Evolutionary conservation across 306 rosid species (phyloP).

Genomic region (Cucurbita pepo): DNA sequence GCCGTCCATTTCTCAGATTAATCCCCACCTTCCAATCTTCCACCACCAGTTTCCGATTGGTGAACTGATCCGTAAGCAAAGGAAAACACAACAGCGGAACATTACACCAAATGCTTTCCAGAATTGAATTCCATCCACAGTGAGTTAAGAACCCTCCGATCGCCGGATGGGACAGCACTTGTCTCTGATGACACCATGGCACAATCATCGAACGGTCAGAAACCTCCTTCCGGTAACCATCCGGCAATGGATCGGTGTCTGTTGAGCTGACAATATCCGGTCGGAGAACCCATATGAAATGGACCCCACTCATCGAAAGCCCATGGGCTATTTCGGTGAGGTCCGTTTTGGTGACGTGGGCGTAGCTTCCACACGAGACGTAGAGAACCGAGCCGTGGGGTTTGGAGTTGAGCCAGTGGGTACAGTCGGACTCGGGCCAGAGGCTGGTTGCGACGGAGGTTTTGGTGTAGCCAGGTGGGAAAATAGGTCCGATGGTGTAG

Average conservation of each 20-base stretch:
- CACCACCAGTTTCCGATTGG: slow-evolving; percentile 43
- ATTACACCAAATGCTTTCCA: slow-evolving; percentile 37
- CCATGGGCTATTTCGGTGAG: slow-evolving; percentile 28
- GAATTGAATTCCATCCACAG: slow-evolving; percentile 53
- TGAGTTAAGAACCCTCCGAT: slow-evolving; percentile 41
- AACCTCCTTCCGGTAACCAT: slow-evolving; percentile 18
- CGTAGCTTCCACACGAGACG: slow-evolving; percentile 43
- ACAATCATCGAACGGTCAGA: slow-evolving; percentile 22
- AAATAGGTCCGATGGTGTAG: slow-evolving; percentile 48
- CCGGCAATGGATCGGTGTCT: slow-evolving; percentile 25
- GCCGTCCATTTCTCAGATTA: slow-evolving; percentile 10
- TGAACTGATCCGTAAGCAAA: slow-evolving; percentile 35
- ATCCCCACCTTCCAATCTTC: slow-evolving; percentile 50
- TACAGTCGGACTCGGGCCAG: slow-evolving; percentile 46
- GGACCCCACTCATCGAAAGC: slow-evolving; percentile 23
- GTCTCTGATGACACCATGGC: slow-evolving; percentile 40
- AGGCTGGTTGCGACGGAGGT: slow-evolving; percentile 32
- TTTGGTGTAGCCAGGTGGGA: slow-evolving; percentile 25
- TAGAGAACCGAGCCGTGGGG: slow-evolving; percentile 36
- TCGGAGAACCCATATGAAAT: slow-evolving; percentile 40
- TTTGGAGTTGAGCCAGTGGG: slow-evolving; percentile 40
- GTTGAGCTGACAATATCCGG: slow-evolving; percentile 38
- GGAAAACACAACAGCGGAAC: slow-evolving; percentile 44
- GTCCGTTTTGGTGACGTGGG: slow-evolving; percentile 24
- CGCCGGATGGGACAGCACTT: slow-evolving; percentile 31